Percentiles rank a stretch among this genome's conserved stretches.
phyloP scores from a whole-genome alignment of 495 filamentous ascomycete genomes.

The Podospora appendiculata region DNA sequence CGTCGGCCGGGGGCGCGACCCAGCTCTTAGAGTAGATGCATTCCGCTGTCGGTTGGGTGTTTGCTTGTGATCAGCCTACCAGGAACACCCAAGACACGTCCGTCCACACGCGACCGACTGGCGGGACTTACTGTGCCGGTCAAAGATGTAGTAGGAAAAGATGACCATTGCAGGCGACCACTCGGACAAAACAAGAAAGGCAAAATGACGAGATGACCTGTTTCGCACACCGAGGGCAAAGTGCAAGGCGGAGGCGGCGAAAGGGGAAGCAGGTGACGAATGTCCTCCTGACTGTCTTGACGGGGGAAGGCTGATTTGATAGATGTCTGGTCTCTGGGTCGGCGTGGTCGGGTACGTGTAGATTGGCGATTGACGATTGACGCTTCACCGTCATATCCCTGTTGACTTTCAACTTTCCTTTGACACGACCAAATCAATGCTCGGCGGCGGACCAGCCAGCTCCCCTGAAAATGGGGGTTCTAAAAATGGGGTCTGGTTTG shows the following conservation, averaged over 20 bases:
- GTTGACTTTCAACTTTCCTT: no score
- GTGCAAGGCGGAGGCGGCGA: not conserved
- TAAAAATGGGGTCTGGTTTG: no score
- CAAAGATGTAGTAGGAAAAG: slow-evolving; percentile 98
- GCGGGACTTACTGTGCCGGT: slow-evolving; percentile 74
- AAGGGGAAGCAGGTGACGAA: not conserved
- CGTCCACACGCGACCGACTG: not conserved
- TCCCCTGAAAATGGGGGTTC: no score
- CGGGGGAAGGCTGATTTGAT: no score
- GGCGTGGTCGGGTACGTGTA: no score
- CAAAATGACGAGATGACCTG: not conserved
- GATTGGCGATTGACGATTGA: no score
- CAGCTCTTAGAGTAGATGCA: slow-evolving; percentile 86
- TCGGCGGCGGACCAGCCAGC: no score
- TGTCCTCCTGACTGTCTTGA: no score
- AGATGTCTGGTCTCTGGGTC: no score
- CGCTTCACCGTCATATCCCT: no score
- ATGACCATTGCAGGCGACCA: slow-evolving; percentile 58
- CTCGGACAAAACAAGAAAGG: not conserved
- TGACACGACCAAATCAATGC: no score
- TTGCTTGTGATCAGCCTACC: slow-evolving; percentile 1
- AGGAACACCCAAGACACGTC: not conserved
- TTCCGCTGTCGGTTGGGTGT: slow-evolving; percentile 54
- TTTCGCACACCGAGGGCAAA: not conserved
- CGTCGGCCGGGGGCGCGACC: slow-evolving; percentile 24